Evolutionary conservation across 1,284 basidiomycete genomes (phyloP), one percentile per base, ranked within the genome.

Genomic region (Porphyrellus sp.): DNA sequence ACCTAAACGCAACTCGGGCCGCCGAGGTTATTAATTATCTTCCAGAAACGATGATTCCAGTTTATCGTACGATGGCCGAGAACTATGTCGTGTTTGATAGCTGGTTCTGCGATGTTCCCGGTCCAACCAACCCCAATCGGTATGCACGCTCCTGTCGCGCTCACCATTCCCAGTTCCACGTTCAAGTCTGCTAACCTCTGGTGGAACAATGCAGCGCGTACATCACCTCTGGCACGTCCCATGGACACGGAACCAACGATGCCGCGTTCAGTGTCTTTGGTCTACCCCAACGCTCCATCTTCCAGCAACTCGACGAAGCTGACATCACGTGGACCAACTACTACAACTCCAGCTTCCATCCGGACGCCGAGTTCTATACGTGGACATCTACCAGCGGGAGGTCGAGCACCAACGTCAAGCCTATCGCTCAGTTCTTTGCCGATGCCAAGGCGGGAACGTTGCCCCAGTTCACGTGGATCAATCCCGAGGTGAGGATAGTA

Each of bases 81-180:
- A 63, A 65, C 44, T 63, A 53, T 25, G 52, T 56, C 18, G 37
- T 63, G 3, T 63, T 63, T 8, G 62, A 67, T 21, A 39, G 46
- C 24, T 63, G 64, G 64, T 63, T 63, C 31, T 63, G 58, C 12
- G 64, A 65, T n/a, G 62, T 63, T 5, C 64, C 62, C 4, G 62
- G 62, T 7, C 63, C 62, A 8, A 63, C 62, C 0, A 63, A 63
- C 23, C 62, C 64, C 2, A 63, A 63, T 48, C 62, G 62, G 62
- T 63, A 58, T 16, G 39, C 20, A 25, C 25, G 3, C 25, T 12
- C 8, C 24, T n/a, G 15, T 16, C 9, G 15, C n/a, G 21, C 12
- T 13, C n/a, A 18, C 34, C 34, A 6, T 35, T 1, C 21, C 13
- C 21, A 8, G 18, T n/a, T n/a, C n/a, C n/a, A n/a, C n/a, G n/a